Evolutionary conservation across 306 rosid genomes (phyloP).

Genomic region (Medicago arabica): DNA sequence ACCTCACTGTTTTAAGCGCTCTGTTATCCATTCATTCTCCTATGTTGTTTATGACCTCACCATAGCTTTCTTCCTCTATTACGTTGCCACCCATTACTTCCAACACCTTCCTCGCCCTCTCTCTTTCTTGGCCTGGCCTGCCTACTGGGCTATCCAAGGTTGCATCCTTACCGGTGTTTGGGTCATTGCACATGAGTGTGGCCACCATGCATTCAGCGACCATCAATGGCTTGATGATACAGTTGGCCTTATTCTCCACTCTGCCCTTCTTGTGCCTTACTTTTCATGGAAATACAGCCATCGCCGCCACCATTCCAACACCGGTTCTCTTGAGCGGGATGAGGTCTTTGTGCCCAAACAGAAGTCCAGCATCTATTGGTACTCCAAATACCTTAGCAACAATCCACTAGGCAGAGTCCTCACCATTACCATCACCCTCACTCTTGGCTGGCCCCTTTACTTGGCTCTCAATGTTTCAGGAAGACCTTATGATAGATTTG

Average conservation of each 20-base stretch:
- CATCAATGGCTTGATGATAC: slow-evolving; percentile 93
- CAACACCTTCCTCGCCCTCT: slow-evolving; percentile 53
- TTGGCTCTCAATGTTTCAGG: slow-evolving; percentile 87
- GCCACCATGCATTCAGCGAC: slow-evolving; percentile 98
- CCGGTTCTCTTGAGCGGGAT: slow-evolving; percentile 85
- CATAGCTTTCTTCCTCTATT: slow-evolving; percentile 59
- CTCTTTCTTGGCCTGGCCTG: slow-evolving; percentile 70
- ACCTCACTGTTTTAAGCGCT: slow-evolving; percentile 85
- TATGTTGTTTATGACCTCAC: slow-evolving; percentile 68
- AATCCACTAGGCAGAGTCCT: slow-evolving; percentile 80
- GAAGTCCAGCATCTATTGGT: slow-evolving; percentile 60
- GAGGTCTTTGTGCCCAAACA: slow-evolving; percentile 95
- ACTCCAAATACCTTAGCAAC: slow-evolving; percentile 77
- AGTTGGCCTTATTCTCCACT: slow-evolving; percentile 88
- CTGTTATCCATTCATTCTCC: slow-evolving; percentile 75
- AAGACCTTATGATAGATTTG: slow-evolving; percentile 76
- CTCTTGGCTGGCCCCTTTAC: slow-evolving; percentile 95
- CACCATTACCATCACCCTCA: slow-evolving; percentile 62
- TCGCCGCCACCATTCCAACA: slow-evolving; percentile 96
- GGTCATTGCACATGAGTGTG: slow-evolving; percentile 97
- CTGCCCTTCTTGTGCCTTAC: slow-evolving; percentile 88
- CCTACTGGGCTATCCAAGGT: slow-evolving; percentile 74
- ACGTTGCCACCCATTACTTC: slow-evolving; percentile 68
- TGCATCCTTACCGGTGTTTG: slow-evolving; percentile 92
- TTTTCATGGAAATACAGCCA: slow-evolving; percentile 99